phyloP scores from a whole-genome alignment of 2,329 filamentous ascomycete genomes.

The Penicillium aurantiogriseum region DNA sequence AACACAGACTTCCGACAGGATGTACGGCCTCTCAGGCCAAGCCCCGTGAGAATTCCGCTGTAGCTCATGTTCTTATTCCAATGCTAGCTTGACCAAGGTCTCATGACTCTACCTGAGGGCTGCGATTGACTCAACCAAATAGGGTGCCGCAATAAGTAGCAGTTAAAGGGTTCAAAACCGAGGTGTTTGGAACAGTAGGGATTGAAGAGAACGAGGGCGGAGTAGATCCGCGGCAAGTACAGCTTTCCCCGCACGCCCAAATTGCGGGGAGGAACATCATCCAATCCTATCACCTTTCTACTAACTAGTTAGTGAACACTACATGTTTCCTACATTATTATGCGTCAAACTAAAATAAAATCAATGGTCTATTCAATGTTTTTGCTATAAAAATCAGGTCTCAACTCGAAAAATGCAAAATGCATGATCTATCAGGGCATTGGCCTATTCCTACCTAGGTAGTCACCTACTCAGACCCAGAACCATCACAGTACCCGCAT shows the following conservation, averaged over 20 bases:
- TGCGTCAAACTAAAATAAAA: background rate
- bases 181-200: background rate
- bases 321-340: background rate
- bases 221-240: background rate
- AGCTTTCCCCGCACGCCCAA: slow-evolving; percentile 11
- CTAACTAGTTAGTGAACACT: background rate
- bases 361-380: background rate
- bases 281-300: background rate
- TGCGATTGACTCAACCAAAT: background rate
- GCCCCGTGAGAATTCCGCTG: slow-evolving; percentile 2
- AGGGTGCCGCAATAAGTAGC: background rate
- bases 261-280: slow-evolving; percentile 8
- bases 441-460: background rate
- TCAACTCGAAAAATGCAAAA: background rate
- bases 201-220: background rate
- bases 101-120: slow-evolving; percentile 6
- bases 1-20: background rate
- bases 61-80: slow-evolving; percentile 17
- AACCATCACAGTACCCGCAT: background rate
- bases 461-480: background rate
- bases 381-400: background rate
- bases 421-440: background rate
- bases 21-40: slow-evolving; percentile 3
- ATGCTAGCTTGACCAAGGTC: background rate
- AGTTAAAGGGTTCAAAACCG: too few relatives aligned